Evolutionary conservation across 352 stramenopile genomes (phyloP).

Genomic region (Albugo candida): DNA sequence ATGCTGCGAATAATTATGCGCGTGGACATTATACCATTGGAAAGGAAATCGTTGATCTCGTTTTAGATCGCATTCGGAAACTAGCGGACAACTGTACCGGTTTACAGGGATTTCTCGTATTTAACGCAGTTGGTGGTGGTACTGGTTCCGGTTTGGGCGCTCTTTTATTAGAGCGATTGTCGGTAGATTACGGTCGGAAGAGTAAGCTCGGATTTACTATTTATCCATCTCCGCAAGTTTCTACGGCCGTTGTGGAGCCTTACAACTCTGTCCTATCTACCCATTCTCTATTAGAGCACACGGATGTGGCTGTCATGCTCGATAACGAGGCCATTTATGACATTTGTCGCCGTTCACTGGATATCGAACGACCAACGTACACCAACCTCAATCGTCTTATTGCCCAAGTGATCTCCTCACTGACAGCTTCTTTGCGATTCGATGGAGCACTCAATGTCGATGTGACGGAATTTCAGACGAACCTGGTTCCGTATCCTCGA

Average conservation of each 20-base stretch:
- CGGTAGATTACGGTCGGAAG: constrained; percentile 96
- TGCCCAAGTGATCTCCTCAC: constrained; percentile 94
- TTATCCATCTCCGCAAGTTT: constrained; percentile 92
- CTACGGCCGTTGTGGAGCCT: constrained; percentile 91
- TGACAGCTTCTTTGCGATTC: constrained; percentile 96
- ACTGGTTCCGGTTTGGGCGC: constrained; percentile 95
- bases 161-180: constrained; percentile 92
- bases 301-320: constrained; percentile 93
- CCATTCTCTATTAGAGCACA: constrained; percentile 95
- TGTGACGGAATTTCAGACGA: constrained; percentile 99
- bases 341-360: constrained; percentile 92
- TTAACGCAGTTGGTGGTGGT: constrained; percentile 94
- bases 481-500: constrained; percentile 96
- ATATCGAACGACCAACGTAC: constrained; percentile 98
- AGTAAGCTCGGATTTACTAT: constrained; percentile 97
- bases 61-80: constrained; percentile 95
- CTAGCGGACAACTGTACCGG: constrained; percentile 93
- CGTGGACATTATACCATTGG: constrained; percentile 87
- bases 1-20: constrained; percentile 84
- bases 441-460: constrained; percentile 97
- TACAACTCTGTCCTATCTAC: constrained; percentile 98
- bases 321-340: constrained; percentile 99
- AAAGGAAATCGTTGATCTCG: constrained; percentile 95
- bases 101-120: constrained; percentile 96
- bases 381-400: constrained; percentile 98